Evolutionary conservation across 176 grass and related monocot species (phyloP), one percentile per base, ranked within the genome.

Genomic region (Triticum turgidum): DNA sequence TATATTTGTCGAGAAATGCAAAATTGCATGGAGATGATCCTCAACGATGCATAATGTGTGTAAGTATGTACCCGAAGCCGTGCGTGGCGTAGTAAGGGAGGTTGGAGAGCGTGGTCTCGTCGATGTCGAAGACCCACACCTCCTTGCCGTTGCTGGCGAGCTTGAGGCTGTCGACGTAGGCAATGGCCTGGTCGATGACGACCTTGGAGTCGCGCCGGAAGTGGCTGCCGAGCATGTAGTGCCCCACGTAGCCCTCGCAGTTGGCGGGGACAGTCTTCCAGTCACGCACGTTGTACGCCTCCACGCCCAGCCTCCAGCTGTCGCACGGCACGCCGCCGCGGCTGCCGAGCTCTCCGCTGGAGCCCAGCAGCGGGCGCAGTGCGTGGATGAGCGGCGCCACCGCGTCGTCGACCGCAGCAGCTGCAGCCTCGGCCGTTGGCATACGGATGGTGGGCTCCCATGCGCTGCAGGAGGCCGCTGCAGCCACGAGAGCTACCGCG

Each of bases 61-160:
- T 41, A 9, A 20, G 0, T 77, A 21, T 1, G 4, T 58, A 94
- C 86, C 89, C 89, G 5, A 89, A 94, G n/a, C 86, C 89, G 4
- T 91, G 73, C 0, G 56, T 10, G 27, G 86, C 83, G 33, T 94
- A 84, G 52, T 91, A 94, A 11, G 92, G 87, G 18, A 91, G 39
- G 64, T 87, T 94, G 56, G 89, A 87, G 39, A 94, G 87, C 1
- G 65, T 62, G 13, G 89, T 91, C 63, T 94, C 89, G 77, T 94
- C 87, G 29, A 91, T n/a, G 70, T 94, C 89, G 35, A 94, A 94
- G 12, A 94, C 81, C 89, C 83, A 91, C 0, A 71, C 80, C 65
- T 94, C 92, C 70, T 49, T 94, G 32, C 87, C 89, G 65, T 91
- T 42, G 34, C 62, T 69, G 13, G 39, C 80, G 37, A 91, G 65